Conservation (phyloP, 2,329 filamentous ascomycete species). For the Westerdykella ornata region DNA sequence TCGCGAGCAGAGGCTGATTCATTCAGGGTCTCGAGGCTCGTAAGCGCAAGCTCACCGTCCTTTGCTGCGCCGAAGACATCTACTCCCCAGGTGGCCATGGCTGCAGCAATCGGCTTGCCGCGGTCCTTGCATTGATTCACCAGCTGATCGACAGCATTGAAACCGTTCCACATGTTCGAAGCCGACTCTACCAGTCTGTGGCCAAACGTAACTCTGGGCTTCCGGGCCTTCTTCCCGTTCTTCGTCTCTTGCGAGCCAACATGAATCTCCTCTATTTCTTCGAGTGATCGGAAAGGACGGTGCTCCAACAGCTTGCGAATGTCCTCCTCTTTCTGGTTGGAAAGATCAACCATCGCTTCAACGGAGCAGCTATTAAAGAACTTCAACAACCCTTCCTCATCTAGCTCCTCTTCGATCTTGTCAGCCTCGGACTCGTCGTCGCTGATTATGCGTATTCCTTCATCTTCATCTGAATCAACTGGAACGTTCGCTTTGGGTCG, state of each 20-base stretch:
- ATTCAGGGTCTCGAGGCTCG: constrained; percentile 45
- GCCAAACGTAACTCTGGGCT: constrained; percentile 50
- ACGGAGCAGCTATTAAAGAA: constrained; percentile 77
- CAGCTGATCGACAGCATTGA: constrained; percentile 75
- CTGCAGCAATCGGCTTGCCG: constrained; percentile 58
- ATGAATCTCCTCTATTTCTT: constrained; percentile 60
- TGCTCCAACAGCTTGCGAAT: constrained; percentile 64
- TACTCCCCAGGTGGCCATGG: constrained; percentile 63
- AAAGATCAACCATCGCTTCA: constrained; percentile 74
- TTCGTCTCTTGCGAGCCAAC: constrained; percentile 41
- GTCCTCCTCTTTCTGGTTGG: constrained; percentile 62
- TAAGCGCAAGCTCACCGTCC: constrained; percentile 55
- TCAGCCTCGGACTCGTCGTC: constrained; percentile 44
- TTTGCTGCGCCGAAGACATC: constrained; percentile 56
- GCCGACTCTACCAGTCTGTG: constrained; percentile 62
- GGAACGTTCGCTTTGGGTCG: constrained; percentile 22
- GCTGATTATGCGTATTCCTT: constrained; percentile 31
- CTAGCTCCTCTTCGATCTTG: constrained; percentile 18
- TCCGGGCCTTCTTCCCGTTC: constrained; percentile 30
- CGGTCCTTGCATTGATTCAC: constrained; percentile 69
- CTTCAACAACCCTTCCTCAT: constrained; percentile 57
- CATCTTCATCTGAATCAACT: constrained; percentile 24
- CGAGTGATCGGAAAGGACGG: constrained; percentile 65
- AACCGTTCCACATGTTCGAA: constrained; percentile 68
- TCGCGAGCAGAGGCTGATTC: constrained; percentile 47